These are phyloP conservation scores for Epichloe glyceriae DNA, from an alignment of 2,329 filamentous ascomycete species.

Conservation along the genomic window DNA sequence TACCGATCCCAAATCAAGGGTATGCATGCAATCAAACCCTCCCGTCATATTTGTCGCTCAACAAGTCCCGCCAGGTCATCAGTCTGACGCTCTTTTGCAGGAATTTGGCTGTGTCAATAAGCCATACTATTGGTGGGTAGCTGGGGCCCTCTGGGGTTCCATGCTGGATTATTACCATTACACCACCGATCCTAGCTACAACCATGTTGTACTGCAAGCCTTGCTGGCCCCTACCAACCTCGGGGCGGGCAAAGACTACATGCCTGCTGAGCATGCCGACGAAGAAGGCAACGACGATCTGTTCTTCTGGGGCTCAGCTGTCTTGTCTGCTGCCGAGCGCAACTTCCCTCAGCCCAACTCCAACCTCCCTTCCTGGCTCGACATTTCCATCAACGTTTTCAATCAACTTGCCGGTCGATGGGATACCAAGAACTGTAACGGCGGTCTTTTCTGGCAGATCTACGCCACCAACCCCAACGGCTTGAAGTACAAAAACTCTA, in stretches of 20 bases:
- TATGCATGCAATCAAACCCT: constrained; percentile 12
- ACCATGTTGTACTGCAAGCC: constrained; percentile 44
- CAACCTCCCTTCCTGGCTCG: constrained; percentile 47
- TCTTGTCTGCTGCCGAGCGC: constrained; percentile 55
- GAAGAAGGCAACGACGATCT: constrained; percentile 65
- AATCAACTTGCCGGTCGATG: constrained; percentile 57
- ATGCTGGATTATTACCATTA: constrained; percentile 59
- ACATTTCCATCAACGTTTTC: constrained; percentile 59
- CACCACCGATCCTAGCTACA: constrained; percentile 50
- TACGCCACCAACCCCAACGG: constrained; percentile 60
- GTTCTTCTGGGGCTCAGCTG: constrained; percentile 58
- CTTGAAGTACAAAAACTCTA: constrained; percentile 70
- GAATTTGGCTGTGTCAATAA: constrained; percentile 49
- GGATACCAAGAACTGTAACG: constrained; percentile 53
- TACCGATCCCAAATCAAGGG: constrained; percentile 31
- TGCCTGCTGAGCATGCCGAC: constrained; percentile 40
- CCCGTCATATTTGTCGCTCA: neutral
- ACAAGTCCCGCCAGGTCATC: neutral
- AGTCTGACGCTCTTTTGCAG: constrained; percentile 13
- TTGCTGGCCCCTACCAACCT: constrained; percentile 42
- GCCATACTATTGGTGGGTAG: constrained; percentile 59
- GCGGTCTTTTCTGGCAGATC: constrained; percentile 74
- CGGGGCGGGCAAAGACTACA: constrained; percentile 45
- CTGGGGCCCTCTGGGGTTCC: constrained; percentile 51
- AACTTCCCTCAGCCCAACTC: constrained; percentile 50